phyloP scores from a whole-genome alignment of 2,329 filamentous ascomycete species.

The Ophiostoma sp. region DNA sequence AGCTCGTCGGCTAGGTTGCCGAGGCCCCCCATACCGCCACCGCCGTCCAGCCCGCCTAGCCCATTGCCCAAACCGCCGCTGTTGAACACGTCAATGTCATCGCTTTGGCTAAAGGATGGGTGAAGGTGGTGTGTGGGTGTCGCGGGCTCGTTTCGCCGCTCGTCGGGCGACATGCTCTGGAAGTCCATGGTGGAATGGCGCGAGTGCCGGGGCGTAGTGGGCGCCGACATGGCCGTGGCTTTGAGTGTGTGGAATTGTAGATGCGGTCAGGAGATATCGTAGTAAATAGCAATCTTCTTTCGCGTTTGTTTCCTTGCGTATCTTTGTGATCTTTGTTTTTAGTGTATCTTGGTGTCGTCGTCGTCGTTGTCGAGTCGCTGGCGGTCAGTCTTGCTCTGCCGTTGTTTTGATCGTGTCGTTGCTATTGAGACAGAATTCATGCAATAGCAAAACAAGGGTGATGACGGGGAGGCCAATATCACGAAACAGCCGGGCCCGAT shows the following conservation, averaged over 20 bases:
- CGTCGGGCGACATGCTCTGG: slow-evolving; percentile 38
- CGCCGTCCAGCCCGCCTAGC: slow-evolving; percentile 32
- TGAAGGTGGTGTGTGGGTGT: slow-evolving; percentile 40
- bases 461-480: slow-evolving; percentile 19
- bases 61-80: slow-evolving; percentile 21
- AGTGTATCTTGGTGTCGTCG: not conserved
- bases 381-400: not conserved
- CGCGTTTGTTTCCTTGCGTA: not conserved
- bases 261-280: not conserved
- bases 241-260: no score
- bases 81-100: slow-evolving; percentile 37
- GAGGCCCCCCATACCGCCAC: slow-evolving; percentile 51
- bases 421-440: slow-evolving; percentile 23
- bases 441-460: slow-evolving; percentile 16
- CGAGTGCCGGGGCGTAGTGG: slow-evolving; percentile 55
- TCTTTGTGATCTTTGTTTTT: not conserved
- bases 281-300: not conserved
- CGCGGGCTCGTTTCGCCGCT: slow-evolving; percentile 46
- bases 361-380: slow-evolving; percentile 12
- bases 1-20: slow-evolving; percentile 79
- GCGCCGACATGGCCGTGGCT: slow-evolving; percentile 34
- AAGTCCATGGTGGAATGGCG: slow-evolving; percentile 54
- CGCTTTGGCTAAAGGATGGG: slow-evolving; percentile 44
- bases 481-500: slow-evolving; percentile 23
- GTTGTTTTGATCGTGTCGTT: slow-evolving; percentile 18